Base-by-base conservation (phyloP, 768 basidiomycete genomes). In the Hortiboletus campestris region DNA sequence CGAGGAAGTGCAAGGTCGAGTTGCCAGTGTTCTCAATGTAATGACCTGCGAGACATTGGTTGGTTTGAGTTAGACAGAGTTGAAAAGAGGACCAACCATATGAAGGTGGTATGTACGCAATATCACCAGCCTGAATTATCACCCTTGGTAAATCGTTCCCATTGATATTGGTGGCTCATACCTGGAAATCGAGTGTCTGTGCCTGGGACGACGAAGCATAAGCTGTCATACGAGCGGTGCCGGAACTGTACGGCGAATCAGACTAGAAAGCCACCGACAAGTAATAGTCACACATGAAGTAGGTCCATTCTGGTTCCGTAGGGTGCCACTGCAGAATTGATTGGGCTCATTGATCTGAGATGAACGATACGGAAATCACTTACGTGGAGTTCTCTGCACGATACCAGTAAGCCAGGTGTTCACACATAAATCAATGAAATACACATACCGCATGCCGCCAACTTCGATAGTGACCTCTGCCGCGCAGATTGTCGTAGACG, bases 21-120 rank as follows among this genome's bases (percentile, higher is more conserved):
- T 84, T 80, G 16, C 85, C 84, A 5, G 77, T 83, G 66, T 87
- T 86, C 66, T 87, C 84, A 28, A 88, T 74, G 63, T 87, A 86
- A 63, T 88, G 86, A 1, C 84, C 84, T 80, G n/a, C 16, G 59
- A 55, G 36, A 8, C 2, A 2, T 57, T 40, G 14, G 17, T 43
- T 14, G 4, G 35, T n/a, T 28, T 38, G 17, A 46, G 53, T 38
- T 6, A 17, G 43, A 39, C 20, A 38, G 3, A 9, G 8, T 20
- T 3, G 12, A 22, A 22, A 22, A 54, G 9, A n/a, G 35, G 51
- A 50, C 61, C 57, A 41, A 63, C 63, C 63, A 42, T 40, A 73
- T 25, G 68, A 59, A 31, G 63, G 60, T 9, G 67, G 60, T 34
- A 68, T 44, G 19, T 66, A 67, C 38, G 66, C 64, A 4, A 66